Percentiles rank a stretch among this genome's conserved stretches.
Conservation (phyloP, 2,329 filamentous ascomycete genomes). For the Xylaria sp. region DNA sequence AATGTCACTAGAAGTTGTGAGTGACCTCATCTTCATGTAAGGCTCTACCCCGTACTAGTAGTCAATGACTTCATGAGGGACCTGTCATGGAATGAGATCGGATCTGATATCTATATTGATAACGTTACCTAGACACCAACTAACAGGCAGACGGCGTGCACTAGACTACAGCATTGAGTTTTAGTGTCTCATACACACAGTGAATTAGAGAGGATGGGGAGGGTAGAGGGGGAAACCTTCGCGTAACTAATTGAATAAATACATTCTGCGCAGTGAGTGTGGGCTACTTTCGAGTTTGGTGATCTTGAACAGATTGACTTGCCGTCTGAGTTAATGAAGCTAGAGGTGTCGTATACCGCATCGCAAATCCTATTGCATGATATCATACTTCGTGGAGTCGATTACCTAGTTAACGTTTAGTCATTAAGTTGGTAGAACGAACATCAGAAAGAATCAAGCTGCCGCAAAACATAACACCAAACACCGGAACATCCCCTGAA, state of each 20-base stretch:
- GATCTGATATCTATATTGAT: background rate
- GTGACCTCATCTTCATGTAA: slow-evolving; percentile 43
- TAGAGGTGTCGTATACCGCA: background rate
- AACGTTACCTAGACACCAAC: background rate
- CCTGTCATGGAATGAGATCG: background rate
- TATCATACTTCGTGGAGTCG: slow-evolving; percentile 9
- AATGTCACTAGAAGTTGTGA: background rate
- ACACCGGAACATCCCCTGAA: slow-evolving; percentile 25
- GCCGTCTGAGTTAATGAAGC: background rate
- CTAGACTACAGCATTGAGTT: no score
- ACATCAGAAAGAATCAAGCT: background rate
- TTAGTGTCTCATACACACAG: no score
- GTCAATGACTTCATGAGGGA: slow-evolving; percentile 48
- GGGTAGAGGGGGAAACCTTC: background rate
- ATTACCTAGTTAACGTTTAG: background rate
- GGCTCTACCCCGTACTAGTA: slow-evolving; percentile 13
- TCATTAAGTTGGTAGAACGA: background rate
- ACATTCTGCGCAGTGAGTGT: background rate
- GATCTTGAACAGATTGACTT: slow-evolving; percentile 3
- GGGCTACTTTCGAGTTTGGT: background rate
- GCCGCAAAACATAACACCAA: slow-evolving; percentile 29
- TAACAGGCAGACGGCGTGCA: background rate
- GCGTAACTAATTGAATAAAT: background rate
- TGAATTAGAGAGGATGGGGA: background rate
- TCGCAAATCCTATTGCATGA: slow-evolving; percentile 2